Conservation (phyloP, 331 rosid species). For the Spiraea crenata region DNA sequence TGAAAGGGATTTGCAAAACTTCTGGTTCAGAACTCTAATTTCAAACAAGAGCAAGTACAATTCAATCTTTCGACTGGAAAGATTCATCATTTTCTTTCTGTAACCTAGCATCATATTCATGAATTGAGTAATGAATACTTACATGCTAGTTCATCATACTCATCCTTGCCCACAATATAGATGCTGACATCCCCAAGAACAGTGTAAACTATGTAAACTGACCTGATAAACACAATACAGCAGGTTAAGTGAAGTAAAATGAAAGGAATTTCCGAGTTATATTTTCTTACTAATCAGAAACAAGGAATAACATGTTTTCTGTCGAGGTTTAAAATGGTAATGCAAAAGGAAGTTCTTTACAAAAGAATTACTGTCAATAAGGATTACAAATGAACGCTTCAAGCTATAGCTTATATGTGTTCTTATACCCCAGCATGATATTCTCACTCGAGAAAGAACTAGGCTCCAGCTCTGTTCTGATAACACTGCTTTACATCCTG, state of each 20-base stretch:
- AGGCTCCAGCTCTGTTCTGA: not conserved
- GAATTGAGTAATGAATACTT: conserved; percentile 19
- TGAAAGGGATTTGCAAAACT: not conserved
- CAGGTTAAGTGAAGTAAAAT: not conserved
- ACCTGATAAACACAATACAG: conserved; percentile 45
- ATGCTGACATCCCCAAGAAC: conserved; percentile 91
- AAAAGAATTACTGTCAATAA: not conserved
- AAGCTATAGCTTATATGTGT: not conserved
- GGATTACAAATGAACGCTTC: not conserved
- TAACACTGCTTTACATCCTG: not conserved
- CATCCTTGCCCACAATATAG: conserved; percentile 72
- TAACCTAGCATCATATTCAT: not conserved
- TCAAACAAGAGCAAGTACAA: not conserved
- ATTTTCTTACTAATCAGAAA: not conserved
- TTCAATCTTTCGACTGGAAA: not conserved
- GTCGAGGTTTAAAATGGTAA: not conserved
- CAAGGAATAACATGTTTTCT: not conserved
- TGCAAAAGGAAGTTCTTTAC: not conserved
- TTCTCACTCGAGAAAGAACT: not conserved
- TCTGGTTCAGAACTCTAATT: not conserved
- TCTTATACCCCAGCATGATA: not conserved
- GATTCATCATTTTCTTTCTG: not conserved
- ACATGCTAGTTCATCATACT: conserved; percentile 81
- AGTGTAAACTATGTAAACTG: conserved; percentile 86
- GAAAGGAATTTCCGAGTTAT: not conserved